phyloP scores from a whole-genome alignment of 2,329 filamentous ascomycete species.

The Karstenula rhodostoma region DNA sequence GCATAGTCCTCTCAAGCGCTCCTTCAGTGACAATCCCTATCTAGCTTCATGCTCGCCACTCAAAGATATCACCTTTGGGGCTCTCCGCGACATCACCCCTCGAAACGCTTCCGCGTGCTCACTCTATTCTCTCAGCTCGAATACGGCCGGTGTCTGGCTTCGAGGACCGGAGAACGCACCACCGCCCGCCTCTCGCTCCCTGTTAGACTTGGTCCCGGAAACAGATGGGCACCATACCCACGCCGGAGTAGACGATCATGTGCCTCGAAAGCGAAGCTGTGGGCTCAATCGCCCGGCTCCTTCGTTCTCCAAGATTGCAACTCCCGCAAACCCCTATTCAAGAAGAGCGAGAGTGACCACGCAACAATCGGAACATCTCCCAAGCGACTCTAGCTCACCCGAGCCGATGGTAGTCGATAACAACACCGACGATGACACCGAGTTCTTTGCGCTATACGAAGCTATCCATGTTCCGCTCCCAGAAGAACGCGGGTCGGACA shows the following conservation, averaged over 20 bases:
- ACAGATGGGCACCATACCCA: constrained; percentile 17
- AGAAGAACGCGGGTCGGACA: constrained; percentile 30
- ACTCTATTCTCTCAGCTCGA: constrained; percentile 41
- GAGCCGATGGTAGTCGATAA: constrained; percentile 26
- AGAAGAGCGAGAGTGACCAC: constrained; percentile 18
- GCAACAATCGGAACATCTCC: constrained; percentile 13
- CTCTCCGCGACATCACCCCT: constrained; percentile 38
- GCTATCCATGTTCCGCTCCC: constrained; percentile 43
- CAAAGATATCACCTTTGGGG: constrained; percentile 31
- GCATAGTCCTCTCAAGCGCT: constrained; percentile 51
- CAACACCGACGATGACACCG: constrained; percentile 26
- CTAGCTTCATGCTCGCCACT: constrained; percentile 45
- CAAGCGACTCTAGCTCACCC: constrained; percentile 20
- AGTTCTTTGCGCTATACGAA: constrained; percentile 40
- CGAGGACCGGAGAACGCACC: constrained; percentile 44
- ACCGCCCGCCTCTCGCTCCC: constrained; percentile 42
- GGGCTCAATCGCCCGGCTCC: constrained; percentile 28
- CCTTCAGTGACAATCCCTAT: constrained; percentile 52
- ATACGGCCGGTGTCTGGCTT: constrained; percentile 32
- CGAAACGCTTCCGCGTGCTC: constrained; percentile 48
- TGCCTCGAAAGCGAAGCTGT: constrained; percentile 34
- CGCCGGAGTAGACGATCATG: constrained; percentile 19
- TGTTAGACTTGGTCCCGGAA: constrained; percentile 42
- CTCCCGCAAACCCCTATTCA: constrained; percentile 23
- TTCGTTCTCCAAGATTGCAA: constrained; percentile 21